phyloP scores from a whole-genome alignment of 331 rosid species.

The Rhamnella rubrinervis region DNA sequence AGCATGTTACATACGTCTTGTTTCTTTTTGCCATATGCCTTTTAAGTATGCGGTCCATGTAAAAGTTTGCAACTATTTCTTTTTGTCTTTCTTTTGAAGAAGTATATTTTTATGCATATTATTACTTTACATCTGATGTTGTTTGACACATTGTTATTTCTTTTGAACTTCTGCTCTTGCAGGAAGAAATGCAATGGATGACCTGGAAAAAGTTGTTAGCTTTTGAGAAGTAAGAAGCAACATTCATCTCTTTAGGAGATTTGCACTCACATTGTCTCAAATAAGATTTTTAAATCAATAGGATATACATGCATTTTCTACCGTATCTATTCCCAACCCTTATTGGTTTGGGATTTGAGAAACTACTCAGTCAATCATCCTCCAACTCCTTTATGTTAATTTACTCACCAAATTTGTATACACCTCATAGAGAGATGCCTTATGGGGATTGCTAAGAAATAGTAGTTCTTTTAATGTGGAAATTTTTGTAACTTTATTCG shows the following conservation, averaged over 20 bases:
- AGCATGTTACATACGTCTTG: background rate
- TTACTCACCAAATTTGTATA: too few relatives aligned
- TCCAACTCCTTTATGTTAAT: too few relatives aligned
- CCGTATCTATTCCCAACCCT: too few relatives aligned
- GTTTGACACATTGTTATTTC: conserved; percentile 13
- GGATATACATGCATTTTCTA: background rate
- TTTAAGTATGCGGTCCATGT: background rate
- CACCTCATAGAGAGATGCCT: too few relatives aligned
- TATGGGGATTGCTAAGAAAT: too few relatives aligned
- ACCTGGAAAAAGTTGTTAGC: conserved; percentile 80
- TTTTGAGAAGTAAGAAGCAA: conserved; percentile 80
- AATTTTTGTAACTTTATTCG: too few relatives aligned
- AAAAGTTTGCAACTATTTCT: too few relatives aligned
- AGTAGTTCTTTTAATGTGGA: too few relatives aligned
- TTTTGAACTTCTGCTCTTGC: conserved; percentile 29
- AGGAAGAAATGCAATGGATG: conserved; percentile 97
- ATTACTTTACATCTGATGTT: background rate
- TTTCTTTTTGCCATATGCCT: background rate
- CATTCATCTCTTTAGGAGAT: background rate
- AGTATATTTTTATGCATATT: conserved; percentile 9
- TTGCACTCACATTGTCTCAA: background rate
- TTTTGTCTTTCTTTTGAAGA: too few relatives aligned
- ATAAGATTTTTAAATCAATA: background rate
- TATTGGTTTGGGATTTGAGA: too few relatives aligned
- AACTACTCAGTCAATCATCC: too few relatives aligned